phyloP scores from a whole-genome alignment of 352 stramenopile species.

The Globisporangium polare region DNA sequence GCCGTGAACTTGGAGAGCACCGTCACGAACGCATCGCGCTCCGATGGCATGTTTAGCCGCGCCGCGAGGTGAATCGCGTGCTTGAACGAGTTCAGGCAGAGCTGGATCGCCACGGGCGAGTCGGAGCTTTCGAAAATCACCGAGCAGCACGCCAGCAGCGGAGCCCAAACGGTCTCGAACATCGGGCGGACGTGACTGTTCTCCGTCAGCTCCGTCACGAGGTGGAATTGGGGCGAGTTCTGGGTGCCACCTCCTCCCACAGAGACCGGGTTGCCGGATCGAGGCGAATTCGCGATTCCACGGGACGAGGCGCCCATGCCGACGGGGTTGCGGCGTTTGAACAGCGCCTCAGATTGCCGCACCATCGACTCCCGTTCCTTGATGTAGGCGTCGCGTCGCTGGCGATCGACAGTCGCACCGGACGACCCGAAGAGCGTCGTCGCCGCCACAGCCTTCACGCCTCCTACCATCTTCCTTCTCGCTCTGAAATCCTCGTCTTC shows the following conservation, averaged over 20 bases:
- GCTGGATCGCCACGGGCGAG: slow-evolving; percentile 88
- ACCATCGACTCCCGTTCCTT: slow-evolving; percentile 85
- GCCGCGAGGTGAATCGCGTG: slow-evolving; percentile 92
- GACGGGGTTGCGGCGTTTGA: slow-evolving; percentile 56
- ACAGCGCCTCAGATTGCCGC: slow-evolving; percentile 68
- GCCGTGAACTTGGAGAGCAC: slow-evolving; percentile 96
- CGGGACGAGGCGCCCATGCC: slow-evolving; percentile 21
- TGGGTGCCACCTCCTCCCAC: slow-evolving; percentile 15
- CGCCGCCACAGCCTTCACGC: slow-evolving; percentile 24
- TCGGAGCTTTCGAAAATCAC: slow-evolving; percentile 96
- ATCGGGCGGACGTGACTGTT: slow-evolving; percentile 91
- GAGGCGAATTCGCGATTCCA: slow-evolving; percentile 18
- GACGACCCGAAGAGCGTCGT: slow-evolving; percentile 65
- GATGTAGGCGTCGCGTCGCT: slow-evolving; percentile 79
- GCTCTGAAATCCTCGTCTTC: slow-evolving; percentile 90
- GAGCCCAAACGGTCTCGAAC: slow-evolving; percentile 99
- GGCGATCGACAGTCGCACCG: slow-evolving; percentile 46
- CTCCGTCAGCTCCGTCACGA: slow-evolving; percentile 64
- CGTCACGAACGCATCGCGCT: slow-evolving; percentile 95
- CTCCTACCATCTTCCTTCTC: slow-evolving; percentile 22
- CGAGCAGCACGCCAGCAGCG: slow-evolving; percentile 94
- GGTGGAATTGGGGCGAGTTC: slow-evolving; percentile 43
- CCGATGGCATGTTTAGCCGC: slow-evolving; percentile 87
- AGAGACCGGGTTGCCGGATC: slow-evolving; percentile 6
- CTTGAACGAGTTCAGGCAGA: slow-evolving; percentile 95